These are phyloP conservation scores for Vitellaria paradoxa DNA, from an alignment of 179 eudicot species.

Conservation along the genomic window DNA sequence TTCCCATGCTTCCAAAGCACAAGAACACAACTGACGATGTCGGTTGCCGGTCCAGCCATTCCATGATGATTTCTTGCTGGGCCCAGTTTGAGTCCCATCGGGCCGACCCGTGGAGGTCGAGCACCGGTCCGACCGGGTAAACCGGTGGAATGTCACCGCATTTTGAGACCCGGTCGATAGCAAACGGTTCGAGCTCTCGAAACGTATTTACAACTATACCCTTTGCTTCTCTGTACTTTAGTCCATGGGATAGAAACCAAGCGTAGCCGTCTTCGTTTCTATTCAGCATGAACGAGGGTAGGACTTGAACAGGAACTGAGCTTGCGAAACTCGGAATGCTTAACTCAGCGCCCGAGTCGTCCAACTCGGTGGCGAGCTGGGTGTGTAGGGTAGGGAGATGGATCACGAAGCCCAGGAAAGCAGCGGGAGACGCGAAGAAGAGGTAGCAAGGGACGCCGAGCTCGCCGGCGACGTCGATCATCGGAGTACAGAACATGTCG, in stretches of 20 bases:
- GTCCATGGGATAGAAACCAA: neutral
- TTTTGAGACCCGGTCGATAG: neutral
- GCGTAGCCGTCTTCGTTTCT: neutral
- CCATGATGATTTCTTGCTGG: neutral
- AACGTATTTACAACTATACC: slow-evolving; percentile 10
- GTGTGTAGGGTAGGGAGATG: neutral
- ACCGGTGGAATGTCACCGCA: neutral
- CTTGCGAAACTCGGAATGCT: neutral
- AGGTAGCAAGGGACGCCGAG: slow-evolving; percentile 3
- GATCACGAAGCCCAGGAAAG: neutral
- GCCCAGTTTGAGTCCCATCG: neutral
- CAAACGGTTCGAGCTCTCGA: neutral
- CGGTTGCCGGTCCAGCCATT: slow-evolving; percentile 15
- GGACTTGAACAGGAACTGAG: neutral
- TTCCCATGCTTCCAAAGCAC: slow-evolving; percentile 20
- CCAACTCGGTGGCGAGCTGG: neutral
- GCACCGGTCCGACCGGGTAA: slow-evolving; percentile 10
- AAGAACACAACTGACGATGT: neutral
- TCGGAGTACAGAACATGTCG: slow-evolving; percentile 7
- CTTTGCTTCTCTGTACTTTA: neutral
- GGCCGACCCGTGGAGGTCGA: neutral
- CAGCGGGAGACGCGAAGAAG: neutral
- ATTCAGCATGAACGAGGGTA: neutral
- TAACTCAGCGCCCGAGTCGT: slow-evolving; percentile 3
- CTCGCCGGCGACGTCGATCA: slow-evolving; percentile 14